phyloP scores from a whole-genome alignment of 345 rosid genomes.

The Eucalyptus marginata region DNA sequence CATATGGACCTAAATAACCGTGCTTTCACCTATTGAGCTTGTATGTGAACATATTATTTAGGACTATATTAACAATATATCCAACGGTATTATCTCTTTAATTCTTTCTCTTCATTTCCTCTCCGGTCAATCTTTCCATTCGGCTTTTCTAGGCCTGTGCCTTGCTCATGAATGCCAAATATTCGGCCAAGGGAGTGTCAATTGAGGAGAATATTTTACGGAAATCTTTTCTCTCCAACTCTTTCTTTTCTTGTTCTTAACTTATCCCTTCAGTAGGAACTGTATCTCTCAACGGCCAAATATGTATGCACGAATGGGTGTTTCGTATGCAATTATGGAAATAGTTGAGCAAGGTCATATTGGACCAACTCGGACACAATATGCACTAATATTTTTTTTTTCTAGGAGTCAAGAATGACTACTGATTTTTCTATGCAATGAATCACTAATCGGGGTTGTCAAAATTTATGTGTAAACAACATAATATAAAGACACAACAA shows the following conservation, averaged over 20 bases:
- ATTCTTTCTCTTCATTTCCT: too few relatives aligned
- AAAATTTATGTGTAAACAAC: background rate
- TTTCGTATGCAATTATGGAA: background rate
- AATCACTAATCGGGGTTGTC: accelerated
- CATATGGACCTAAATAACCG: too few relatives aligned
- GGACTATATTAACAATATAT: too few relatives aligned
- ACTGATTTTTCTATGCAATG: background rate
- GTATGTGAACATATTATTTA: too few relatives aligned
- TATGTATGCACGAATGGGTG: background rate
- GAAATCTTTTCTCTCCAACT: background rate
- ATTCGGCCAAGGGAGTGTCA: too few relatives aligned
- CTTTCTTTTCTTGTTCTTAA: background rate
- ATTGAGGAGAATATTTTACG: background rate
- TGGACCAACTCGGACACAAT: background rate
- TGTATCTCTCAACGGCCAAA: background rate
- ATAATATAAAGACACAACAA: accelerated
- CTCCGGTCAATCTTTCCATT: too few relatives aligned
- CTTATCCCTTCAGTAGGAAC: background rate
- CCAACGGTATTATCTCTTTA: too few relatives aligned
- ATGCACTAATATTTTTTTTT: background rate
- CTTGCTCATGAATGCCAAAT: too few relatives aligned
- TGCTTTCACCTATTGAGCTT: too few relatives aligned
- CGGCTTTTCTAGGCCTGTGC: too few relatives aligned
- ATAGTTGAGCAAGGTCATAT: background rate
- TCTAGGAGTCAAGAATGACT: background rate